phyloP scores from a whole-genome alignment of 1,139 yeast genomes.

The Suhomyces terraborum region DNA sequence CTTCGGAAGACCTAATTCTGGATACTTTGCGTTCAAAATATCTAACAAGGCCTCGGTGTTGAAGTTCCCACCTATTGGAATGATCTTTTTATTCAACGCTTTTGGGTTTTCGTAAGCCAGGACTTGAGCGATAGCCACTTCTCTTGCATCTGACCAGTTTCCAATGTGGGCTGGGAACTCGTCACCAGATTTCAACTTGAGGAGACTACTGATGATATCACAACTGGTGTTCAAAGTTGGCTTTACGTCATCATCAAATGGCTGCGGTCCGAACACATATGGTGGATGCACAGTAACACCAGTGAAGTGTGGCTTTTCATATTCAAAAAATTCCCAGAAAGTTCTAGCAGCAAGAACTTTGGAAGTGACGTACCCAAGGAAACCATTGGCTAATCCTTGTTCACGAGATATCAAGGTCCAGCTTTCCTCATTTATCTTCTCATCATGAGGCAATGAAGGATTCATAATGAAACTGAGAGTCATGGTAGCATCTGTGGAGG shows the following conservation, averaged over 20 bases:
- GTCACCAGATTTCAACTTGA: slow-evolving; percentile 19
- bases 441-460: not conserved
- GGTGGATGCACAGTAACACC: not conserved
- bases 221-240: not conserved
- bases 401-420: not conserved
- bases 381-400: not conserved
- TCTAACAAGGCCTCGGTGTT: slow-evolving; percentile 36
- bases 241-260: not conserved
- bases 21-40: slow-evolving; percentile 21
- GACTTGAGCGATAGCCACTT: slow-evolving; percentile 18
- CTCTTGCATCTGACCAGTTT: slow-evolving; percentile 16
- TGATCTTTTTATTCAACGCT: slow-evolving; percentile 14
- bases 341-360: not conserved
- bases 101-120: slow-evolving; percentile 14
- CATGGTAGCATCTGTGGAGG: slow-evolving; percentile 1
- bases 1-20: slow-evolving; percentile 6
- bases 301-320: slow-evolving; percentile 4
- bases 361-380: not conserved
- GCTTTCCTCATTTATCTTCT: not conserved
- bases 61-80: slow-evolving; percentile 1
- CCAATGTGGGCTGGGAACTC: slow-evolving; percentile 12
- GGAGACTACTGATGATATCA: not conserved
- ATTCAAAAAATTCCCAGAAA: slow-evolving; percentile 1
- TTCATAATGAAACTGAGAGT: not conserved
- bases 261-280: slow-evolving; percentile 1